These are phyloP conservation scores for Hylodesmum podocarpum DNA, from an alignment of 306 rosid species.

Conservation along the genomic window DNA sequence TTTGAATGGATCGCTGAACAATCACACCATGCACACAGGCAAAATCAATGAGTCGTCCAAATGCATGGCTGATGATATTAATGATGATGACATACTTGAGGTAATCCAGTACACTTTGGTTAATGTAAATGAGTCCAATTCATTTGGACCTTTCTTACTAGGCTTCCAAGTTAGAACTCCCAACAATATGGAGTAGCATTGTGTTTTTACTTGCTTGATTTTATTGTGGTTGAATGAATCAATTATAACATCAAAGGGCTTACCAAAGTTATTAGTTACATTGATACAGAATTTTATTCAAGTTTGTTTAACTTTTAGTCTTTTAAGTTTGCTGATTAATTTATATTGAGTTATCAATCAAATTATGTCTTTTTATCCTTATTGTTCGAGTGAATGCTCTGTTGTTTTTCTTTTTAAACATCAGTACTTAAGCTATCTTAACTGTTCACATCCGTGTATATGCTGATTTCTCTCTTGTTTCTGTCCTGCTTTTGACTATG, in stretches of 20 bases:
- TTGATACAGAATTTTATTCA: background rate
- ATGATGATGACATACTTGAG: conserved; percentile 69
- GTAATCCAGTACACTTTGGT: conserved; percentile 42
- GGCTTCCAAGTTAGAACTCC: conserved; percentile 9
- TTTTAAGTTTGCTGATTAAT: conserved; percentile 6
- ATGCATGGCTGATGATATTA: conserved; percentile 38
- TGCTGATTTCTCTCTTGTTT: conserved; percentile 30
- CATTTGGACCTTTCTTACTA: conserved; percentile 19
- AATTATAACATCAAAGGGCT: conserved; percentile 9
- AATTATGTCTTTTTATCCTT: background rate
- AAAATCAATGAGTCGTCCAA: conserved; percentile 39
- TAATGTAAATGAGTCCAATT: conserved; percentile 24
- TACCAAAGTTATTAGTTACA: background rate
- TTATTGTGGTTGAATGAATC: background rate
- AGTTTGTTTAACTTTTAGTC: conserved; percentile 1
- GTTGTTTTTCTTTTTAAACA: background rate
- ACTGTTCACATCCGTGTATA: conserved; percentile 9
- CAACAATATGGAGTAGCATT: background rate
- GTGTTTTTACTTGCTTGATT: conserved; percentile 9
- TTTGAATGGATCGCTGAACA: conserved; percentile 42
- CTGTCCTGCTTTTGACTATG: conserved; percentile 33
- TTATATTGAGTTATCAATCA: conserved; percentile 8
- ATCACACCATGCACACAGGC: conserved; percentile 31
- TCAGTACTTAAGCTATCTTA: conserved; percentile 5
- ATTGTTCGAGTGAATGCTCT: background rate